These are phyloP conservation scores for Fusarium guadeloupense DNA, from an alignment of 2,329 filamentous ascomycete species.

Conservation along the genomic window DNA sequence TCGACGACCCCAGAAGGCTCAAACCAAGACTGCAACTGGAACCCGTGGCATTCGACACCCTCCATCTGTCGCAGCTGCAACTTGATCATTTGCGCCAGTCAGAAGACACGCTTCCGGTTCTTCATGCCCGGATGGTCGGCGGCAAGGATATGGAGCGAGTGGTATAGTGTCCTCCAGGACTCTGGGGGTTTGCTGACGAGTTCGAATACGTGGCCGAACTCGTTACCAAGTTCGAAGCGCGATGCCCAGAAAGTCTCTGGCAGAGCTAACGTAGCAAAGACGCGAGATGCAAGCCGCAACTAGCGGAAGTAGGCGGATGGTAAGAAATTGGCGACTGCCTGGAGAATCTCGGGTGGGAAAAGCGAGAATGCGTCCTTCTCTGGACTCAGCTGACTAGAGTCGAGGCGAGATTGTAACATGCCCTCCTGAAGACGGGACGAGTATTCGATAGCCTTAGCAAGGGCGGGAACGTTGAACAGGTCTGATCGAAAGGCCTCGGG, in stretches of 20 bases:
- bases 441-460: not conserved
- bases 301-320: slow-evolving; percentile 11
- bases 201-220: slow-evolving; percentile 18
- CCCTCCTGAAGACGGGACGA: not conserved
- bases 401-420: slow-evolving; percentile 2
- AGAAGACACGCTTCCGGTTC: slow-evolving; percentile 23
- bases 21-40: no score
- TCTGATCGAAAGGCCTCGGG: not conserved
- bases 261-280: slow-evolving; percentile 10
- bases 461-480: slow-evolving; percentile 4
- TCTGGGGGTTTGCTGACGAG: not conserved
- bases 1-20: no score
- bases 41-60: not conserved
- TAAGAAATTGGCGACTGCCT: slow-evolving; percentile 6
- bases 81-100: not conserved
- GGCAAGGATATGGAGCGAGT: slow-evolving; percentile 1
- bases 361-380: slow-evolving; percentile 11
- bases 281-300: slow-evolving; percentile 22
- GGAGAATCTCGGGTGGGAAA: slow-evolving; percentile 22
- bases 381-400: not conserved
- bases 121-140: not conserved
- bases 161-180: slow-evolving; percentile 17
- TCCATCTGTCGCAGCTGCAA: slow-evolving; percentile 9
- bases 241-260: slow-evolving; percentile 29
- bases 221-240: slow-evolving; percentile 8